Conservation (phyloP, 306 rosid species). For the Pueraria montana region DNA sequence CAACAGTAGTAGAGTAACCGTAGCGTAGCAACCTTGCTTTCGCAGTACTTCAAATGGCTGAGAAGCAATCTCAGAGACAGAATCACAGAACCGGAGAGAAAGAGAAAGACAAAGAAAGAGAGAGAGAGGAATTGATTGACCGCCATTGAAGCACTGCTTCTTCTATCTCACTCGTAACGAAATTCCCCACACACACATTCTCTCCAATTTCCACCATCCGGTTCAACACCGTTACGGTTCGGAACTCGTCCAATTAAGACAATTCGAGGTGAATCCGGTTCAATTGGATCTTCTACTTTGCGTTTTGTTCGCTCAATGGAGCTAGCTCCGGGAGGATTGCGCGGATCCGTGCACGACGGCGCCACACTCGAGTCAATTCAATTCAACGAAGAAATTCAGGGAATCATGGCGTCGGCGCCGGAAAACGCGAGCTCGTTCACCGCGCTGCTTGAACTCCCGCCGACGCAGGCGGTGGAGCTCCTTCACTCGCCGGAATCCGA, state of each 20-base stretch:
- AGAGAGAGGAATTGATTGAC: slow-evolving; percentile 52
- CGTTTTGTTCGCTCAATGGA: slow-evolving; percentile 61
- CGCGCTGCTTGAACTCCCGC: slow-evolving; percentile 91
- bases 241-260: slow-evolving; percentile 34
- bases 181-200: not conserved
- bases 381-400: slow-evolving; percentile 84
- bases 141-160: slow-evolving; percentile 68
- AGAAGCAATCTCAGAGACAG: slow-evolving; percentile 56
- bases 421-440: slow-evolving; percentile 90
- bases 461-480: slow-evolving; percentile 85
- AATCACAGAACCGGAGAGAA: slow-evolving; percentile 47
- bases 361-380: slow-evolving; percentile 75
- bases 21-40: slow-evolving; percentile 72
- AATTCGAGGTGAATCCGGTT: slow-evolving; percentile 39
- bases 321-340: slow-evolving; percentile 50
- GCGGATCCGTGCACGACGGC: slow-evolving; percentile 69
- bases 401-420: slow-evolving; percentile 72
- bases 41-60: slow-evolving; percentile 70
- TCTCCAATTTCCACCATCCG: slow-evolving; percentile 11
- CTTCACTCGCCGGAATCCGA: slow-evolving; percentile 72
- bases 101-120: slow-evolving; percentile 27
- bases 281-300: slow-evolving; percentile 21
- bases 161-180: not conserved
- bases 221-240: slow-evolving; percentile 33
- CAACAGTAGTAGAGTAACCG: slow-evolving; percentile 45